Percentiles rank a stretch among this genome's conserved stretches.
Conservation (phyloP, 148 eudicot genomes). For the Heliosperma pusillum region DNA sequence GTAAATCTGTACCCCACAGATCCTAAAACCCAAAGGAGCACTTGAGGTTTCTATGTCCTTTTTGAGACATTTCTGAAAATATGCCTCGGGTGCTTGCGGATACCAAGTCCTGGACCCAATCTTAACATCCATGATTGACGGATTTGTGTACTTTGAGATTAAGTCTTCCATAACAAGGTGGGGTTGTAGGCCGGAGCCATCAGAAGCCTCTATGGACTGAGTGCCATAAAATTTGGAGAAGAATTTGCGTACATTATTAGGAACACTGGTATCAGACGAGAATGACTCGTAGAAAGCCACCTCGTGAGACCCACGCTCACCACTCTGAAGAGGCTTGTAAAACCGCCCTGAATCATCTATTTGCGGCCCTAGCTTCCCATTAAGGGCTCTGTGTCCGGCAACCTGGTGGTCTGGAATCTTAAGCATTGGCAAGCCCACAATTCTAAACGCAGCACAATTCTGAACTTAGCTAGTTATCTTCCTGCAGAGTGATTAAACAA, state of each 20-base stretch:
- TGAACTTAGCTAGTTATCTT: background rate
- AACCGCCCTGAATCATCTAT: conserved; percentile 75
- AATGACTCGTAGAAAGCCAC: conserved; percentile 65
- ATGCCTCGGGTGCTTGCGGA: conserved; percentile 54
- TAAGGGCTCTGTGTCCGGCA: conserved; percentile 74
- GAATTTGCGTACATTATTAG: conserved; percentile 51
- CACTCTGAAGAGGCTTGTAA: conserved; percentile 90
- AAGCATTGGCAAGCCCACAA: conserved; percentile 35
- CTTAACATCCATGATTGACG: conserved; percentile 74
- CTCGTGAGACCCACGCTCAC: conserved; percentile 66
- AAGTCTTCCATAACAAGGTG: conserved; percentile 76
- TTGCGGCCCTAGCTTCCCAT: conserved; percentile 78
- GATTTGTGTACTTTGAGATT: conserved; percentile 36
- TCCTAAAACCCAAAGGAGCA: conserved; percentile 59
- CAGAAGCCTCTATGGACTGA: conserved; percentile 61
- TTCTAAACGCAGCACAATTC: too few relatives aligned
- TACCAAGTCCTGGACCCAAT: conserved; percentile 91
- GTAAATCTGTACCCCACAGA: conserved; percentile 61
- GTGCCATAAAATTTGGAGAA: conserved; percentile 79
- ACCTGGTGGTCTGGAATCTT: conserved; percentile 82
- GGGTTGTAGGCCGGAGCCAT: conserved; percentile 68
- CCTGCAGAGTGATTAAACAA: too few relatives aligned
- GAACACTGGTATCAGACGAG: conserved; percentile 49
- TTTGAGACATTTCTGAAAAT: conserved; percentile 58
- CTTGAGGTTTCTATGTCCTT: conserved; percentile 63